Base-by-base conservation (phyloP, 305 asterid species). In the Solanum aculeatissimum region DNA sequence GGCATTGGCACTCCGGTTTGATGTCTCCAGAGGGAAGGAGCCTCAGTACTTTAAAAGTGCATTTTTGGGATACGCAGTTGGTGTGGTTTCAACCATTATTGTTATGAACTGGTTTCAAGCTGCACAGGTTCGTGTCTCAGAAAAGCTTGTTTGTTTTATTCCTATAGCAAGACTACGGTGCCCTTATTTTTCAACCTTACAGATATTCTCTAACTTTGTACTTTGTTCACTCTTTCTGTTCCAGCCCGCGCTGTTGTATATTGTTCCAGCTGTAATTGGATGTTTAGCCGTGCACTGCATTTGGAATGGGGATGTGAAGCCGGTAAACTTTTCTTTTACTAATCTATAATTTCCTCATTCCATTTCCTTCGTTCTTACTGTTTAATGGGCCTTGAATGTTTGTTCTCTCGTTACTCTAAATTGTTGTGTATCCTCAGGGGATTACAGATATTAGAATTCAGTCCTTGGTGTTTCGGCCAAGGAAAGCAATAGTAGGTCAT, bases 41-140 rank as follows among this genome's bases (percentile, higher is more conserved):
- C 88, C 91, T 88, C 97, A 92, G 68, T 96, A 96, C 90, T 96
- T 96, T 85, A 93, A 87, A 88, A 96, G 99, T 84, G 95, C 98
- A 85, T 96, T 96, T 89, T 87, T 91, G 80, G 99, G 99, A 86
- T 96, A 96, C 53, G 57, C 91, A 27, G 90, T 85, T 69, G 99
- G 98, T 86, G 86, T 97, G 84, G 82, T 92, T 80, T 88, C 88
- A 81, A 97, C 99, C n/a, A 97, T 97, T 80, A 40, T 92, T 42
- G 97, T 95, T 80, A 96, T 96, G 99, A 96, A 96, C 89, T 96
- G 99, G 99, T 96, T 94, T 91, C 97, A 96, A 92, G 98, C 99
- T 84, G 99, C 98, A 84, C 99, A 96, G 92, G 99, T 94, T 81
- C 57, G 88, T 63, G 11, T 43, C 60, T 4, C 18, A 16, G 55